Evolutionary conservation across 768 basidiomycete genomes (phyloP).

Genomic region (Leucocoprinus birnbaumii): DNA sequence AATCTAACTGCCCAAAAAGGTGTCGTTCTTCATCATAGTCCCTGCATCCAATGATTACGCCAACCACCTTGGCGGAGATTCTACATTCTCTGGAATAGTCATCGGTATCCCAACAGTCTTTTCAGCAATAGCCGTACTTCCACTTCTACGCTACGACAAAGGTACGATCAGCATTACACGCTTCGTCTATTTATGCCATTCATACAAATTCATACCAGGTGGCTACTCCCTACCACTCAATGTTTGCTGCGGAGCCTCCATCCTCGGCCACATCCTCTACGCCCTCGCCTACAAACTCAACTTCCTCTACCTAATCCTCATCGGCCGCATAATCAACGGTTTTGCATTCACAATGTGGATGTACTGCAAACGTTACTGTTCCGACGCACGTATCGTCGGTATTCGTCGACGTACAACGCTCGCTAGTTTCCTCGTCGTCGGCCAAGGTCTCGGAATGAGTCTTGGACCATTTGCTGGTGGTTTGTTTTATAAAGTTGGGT

Average conservation of each 20-base stretch:
- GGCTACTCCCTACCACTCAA: slow-evolving; percentile 53
- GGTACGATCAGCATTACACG: too few species aligned
- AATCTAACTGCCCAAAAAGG: slow-evolving; percentile 25
- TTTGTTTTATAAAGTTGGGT: slow-evolving; percentile 57
- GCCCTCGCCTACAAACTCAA: slow-evolving; percentile 57
- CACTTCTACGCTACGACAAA: slow-evolving; percentile 51
- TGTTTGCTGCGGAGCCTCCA: slow-evolving; percentile 46
- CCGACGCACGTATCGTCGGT: slow-evolving; percentile 64
- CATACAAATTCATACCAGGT: slow-evolving; percentile 39
- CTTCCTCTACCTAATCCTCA: slow-evolving; percentile 65
- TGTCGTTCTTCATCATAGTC: slow-evolving; percentile 68
- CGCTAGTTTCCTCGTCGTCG: slow-evolving; percentile 61
- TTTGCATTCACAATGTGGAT: slow-evolving; percentile 60
- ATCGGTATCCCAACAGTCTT: slow-evolving; percentile 67
- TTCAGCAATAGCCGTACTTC: slow-evolving; percentile 54
- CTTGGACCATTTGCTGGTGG: slow-evolving; percentile 64
- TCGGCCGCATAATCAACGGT: slow-evolving; percentile 63
- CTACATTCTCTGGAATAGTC: slow-evolving; percentile 65
- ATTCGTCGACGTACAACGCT: slow-evolving; percentile 59
- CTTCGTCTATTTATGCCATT: too few species aligned
- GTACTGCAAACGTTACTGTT: slow-evolving; percentile 68
- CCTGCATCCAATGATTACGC: slow-evolving; percentile 66
- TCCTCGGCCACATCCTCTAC: slow-evolving; percentile 59
- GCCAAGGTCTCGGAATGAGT: slow-evolving; percentile 60
- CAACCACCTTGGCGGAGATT: slow-evolving; percentile 54